These are phyloP conservation scores for Saccharomycopsis hybrid DNA, from an alignment of 1,139 yeast species.

Conservation along the genomic window DNA sequence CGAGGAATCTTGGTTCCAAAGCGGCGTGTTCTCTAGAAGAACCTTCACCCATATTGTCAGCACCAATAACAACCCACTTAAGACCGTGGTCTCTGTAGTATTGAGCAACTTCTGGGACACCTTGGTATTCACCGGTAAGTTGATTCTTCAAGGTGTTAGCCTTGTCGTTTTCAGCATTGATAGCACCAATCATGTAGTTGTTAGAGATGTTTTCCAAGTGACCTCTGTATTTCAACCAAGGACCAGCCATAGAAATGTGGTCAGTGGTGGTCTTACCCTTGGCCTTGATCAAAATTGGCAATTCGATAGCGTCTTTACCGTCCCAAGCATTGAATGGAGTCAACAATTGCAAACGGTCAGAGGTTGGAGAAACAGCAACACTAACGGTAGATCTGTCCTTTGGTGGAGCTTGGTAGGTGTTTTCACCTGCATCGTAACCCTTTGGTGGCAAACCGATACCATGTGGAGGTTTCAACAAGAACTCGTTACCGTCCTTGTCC, in stretches of 20 bases:
- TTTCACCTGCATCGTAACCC: slow-evolving; percentile 92
- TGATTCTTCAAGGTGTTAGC: slow-evolving; percentile 88
- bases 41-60: slow-evolving; percentile 99
- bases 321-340: slow-evolving; percentile 94
- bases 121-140: slow-evolving; percentile 85
- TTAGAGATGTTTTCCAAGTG: slow-evolving; percentile 98
- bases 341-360: slow-evolving; percentile 83
- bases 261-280: slow-evolving; percentile 98
- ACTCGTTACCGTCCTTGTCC: slow-evolving; percentile 93
- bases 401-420: slow-evolving; percentile 99
- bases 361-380: slow-evolving; percentile 77
- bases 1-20: slow-evolving; percentile 97
- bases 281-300: slow-evolving; percentile 95
- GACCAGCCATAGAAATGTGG: slow-evolving; percentile 99
- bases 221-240: slow-evolving; percentile 99
- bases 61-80: slow-evolving; percentile 98
- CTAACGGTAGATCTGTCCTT: slow-evolving; percentile 68
- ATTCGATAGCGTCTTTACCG: slow-evolving; percentile 72
- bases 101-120: slow-evolving; percentile 95
- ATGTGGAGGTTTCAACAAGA: slow-evolving; percentile 81
- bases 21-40: slow-evolving; percentile 99
- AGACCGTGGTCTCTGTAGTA: slow-evolving; percentile 90
- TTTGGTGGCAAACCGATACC: slow-evolving; percentile 91
- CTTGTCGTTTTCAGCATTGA: slow-evolving; percentile 92
- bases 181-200: slow-evolving; percentile 99